phyloP scores from a whole-genome alignment of 2,329 filamentous ascomycete species.

The Rasamsonia emersonii region DNA sequence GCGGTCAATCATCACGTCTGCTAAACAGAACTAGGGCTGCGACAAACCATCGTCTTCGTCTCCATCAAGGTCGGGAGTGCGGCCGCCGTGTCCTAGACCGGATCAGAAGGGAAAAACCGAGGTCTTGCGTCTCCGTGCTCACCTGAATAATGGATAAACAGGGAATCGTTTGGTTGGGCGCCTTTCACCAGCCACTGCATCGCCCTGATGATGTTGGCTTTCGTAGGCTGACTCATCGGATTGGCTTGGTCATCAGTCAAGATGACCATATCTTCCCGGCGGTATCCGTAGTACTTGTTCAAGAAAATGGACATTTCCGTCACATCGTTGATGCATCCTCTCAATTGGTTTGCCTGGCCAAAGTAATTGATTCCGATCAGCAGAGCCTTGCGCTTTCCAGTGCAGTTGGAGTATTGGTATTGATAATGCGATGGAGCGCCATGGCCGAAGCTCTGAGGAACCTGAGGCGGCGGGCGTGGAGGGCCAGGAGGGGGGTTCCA shows the following conservation, averaged over 20 bases:
- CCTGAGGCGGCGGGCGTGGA: slow-evolving; percentile 37
- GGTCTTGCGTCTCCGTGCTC: slow-evolving; percentile 17
- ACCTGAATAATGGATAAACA: slow-evolving; percentile 97
- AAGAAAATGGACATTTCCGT: slow-evolving; percentile 92
- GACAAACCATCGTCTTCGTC: slow-evolving; percentile 59
- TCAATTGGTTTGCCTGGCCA: slow-evolving; percentile 75
- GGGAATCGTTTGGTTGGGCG: slow-evolving; percentile 80
- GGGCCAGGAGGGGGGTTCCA: slow-evolving; percentile 57
- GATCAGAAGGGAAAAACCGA: too few relatives aligned
- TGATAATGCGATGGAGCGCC: slow-evolving; percentile 72
- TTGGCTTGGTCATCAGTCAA: slow-evolving; percentile 94
- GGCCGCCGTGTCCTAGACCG: slow-evolving; percentile 61
- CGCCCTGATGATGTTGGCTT: slow-evolving; percentile 84
- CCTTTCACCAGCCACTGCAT: slow-evolving; percentile 99
- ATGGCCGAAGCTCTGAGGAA: slow-evolving; percentile 64
- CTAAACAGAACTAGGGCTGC: too few relatives aligned
- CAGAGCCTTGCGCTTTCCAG: slow-evolving; percentile 76
- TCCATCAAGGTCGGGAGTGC: slow-evolving; percentile 63
- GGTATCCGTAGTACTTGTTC: slow-evolving; percentile 77
- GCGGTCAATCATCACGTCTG: too few relatives aligned
- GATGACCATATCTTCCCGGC: slow-evolving; percentile 92
- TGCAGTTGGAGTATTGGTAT: slow-evolving; percentile 91
- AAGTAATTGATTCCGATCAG: slow-evolving; percentile 97
- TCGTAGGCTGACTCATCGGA: slow-evolving; percentile 92
- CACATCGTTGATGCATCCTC: slow-evolving; percentile 94